These are phyloP conservation scores for Candida montana DNA, from an alignment of 805 yeast species.

Conservation along the genomic window DNA sequence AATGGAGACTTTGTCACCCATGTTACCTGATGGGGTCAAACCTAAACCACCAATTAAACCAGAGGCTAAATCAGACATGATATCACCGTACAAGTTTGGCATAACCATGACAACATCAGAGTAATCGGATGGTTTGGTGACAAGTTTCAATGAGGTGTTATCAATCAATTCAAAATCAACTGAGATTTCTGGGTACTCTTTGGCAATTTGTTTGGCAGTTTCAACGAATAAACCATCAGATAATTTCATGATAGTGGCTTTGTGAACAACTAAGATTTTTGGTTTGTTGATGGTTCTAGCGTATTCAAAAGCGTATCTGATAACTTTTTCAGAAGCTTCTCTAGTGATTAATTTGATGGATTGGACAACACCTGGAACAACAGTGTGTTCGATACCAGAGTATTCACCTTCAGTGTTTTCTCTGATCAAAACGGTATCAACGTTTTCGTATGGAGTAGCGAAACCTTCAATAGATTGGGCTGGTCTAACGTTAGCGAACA, in stretches of 20 bases:
- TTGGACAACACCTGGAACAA: slow-evolving; percentile 98
- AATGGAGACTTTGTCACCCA: slow-evolving; percentile 96
- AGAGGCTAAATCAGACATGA: slow-evolving; percentile 94
- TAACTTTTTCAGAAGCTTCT: slow-evolving; percentile 93
- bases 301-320: slow-evolving; percentile 95
- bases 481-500: slow-evolving; percentile 97
- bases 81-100: slow-evolving; percentile 99
- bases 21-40: slow-evolving; percentile 98
- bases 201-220: slow-evolving; percentile 82
- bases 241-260: slow-evolving; percentile 96
- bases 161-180: slow-evolving; percentile 86
- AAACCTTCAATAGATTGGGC: slow-evolving; percentile 91
- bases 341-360: slow-evolving; percentile 95
- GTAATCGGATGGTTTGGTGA: slow-evolving; percentile 82
- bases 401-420: slow-evolving; percentile 99
- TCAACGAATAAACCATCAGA: slow-evolving; percentile 95
- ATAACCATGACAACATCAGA: slow-evolving; percentile 86
- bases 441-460: slow-evolving; percentile 76
- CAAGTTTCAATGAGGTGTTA: slow-evolving; percentile 88
- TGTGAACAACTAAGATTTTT: slow-evolving; percentile 92
- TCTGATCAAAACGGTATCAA: slow-evolving; percentile 93
- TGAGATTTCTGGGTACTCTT: slow-evolving; percentile 88
- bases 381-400: slow-evolving; percentile 97
- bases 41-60: slow-evolving; percentile 99
- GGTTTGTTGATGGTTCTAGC: slow-evolving; percentile 85